Conservation (phyloP, 2,329 filamentous ascomycete genomes). For the Gremmenia infestans region DNA sequence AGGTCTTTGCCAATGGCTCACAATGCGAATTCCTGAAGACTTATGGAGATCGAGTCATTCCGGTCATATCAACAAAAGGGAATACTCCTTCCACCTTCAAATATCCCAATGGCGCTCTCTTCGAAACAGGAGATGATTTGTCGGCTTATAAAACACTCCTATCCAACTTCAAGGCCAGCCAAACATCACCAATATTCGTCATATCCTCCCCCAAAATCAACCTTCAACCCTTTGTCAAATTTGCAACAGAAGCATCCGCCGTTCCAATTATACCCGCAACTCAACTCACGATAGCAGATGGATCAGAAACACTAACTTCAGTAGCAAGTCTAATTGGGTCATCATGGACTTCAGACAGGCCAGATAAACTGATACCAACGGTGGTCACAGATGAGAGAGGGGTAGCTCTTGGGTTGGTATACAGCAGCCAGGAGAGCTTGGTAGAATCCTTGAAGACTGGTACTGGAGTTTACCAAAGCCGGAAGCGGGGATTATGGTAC, state of each 20-base stretch:
- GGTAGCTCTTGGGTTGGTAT: slow-evolving; percentile 81
- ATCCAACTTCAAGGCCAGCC: slow-evolving; percentile 21
- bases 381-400: slow-evolving; percentile 87
- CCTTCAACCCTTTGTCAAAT: slow-evolving; percentile 15
- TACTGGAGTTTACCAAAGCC: slow-evolving; percentile 84
- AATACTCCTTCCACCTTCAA: slow-evolving; percentile 1
- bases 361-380: slow-evolving; percentile 81
- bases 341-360: slow-evolving; percentile 73
- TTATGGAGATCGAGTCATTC: slow-evolving; percentile 53
- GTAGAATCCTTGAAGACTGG: slow-evolving; percentile 78
- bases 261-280: slow-evolving; percentile 73
- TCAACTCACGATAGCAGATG: slow-evolving; percentile 62
- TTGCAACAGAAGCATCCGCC: slow-evolving; percentile 34
- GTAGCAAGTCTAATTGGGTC: slow-evolving; percentile 67
- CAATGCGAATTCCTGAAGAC: slow-evolving; percentile 57
- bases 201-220: slow-evolving; percentile 13
- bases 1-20: slow-evolving; percentile 72
- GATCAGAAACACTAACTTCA: slow-evolving; percentile 52
- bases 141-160: slow-evolving; percentile 31
- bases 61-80: slow-evolving; percentile 32
- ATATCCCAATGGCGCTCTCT: slow-evolving; percentile 31
- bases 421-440: slow-evolving; percentile 89
- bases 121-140: slow-evolving; percentile 36
- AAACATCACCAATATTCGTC: slow-evolving; percentile 29
- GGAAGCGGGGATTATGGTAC: slow-evolving; percentile 92